phyloP scores from a whole-genome alignment of 2,329 filamentous ascomycete species.

The Chaetoscypha palmicola region DNA sequence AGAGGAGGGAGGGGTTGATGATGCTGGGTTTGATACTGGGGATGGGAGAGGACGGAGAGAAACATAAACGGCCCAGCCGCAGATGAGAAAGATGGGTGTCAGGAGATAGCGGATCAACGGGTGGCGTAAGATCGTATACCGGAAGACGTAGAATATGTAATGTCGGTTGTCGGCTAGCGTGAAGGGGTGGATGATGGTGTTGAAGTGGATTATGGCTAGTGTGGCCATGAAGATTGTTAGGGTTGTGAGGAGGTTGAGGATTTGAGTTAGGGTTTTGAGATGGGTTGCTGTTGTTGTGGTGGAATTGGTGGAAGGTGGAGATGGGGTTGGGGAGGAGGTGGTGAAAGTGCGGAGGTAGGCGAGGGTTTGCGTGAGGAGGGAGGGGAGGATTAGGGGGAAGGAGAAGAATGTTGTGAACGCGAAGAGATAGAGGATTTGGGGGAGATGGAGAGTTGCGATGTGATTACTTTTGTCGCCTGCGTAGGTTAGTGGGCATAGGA shows the following conservation, averaged over 20 bases:
- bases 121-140: slow-evolving; percentile 66
- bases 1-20: slow-evolving; percentile 3
- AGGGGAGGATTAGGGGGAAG: slow-evolving; percentile 62
- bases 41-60: slow-evolving; percentile 44
- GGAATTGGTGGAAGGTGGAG: neutral
- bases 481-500: neutral
- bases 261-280: neutral
- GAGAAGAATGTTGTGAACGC: slow-evolving; percentile 88
- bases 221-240: slow-evolving; percentile 24
- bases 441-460: slow-evolving; percentile 76
- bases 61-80: slow-evolving; percentile 61
- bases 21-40: slow-evolving; percentile 13
- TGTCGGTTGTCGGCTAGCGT: slow-evolving; percentile 94
- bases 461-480: slow-evolving; percentile 94
- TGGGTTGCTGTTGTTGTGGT: neutral
- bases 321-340: neutral
- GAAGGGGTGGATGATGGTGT: slow-evolving; percentile 93
- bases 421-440: slow-evolving; percentile 95
- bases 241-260: slow-evolving; percentile 34
- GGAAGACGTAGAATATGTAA: slow-evolving; percentile 96
- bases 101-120: slow-evolving; percentile 58
- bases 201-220: slow-evolving; percentile 56
- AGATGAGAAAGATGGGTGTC: slow-evolving; percentile 62
- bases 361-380: slow-evolving; percentile 25
- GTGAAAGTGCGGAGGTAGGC: neutral